Conservation (phyloP, 2,329 filamentous ascomycete genomes). For the Talaromyces sp. region DNA sequence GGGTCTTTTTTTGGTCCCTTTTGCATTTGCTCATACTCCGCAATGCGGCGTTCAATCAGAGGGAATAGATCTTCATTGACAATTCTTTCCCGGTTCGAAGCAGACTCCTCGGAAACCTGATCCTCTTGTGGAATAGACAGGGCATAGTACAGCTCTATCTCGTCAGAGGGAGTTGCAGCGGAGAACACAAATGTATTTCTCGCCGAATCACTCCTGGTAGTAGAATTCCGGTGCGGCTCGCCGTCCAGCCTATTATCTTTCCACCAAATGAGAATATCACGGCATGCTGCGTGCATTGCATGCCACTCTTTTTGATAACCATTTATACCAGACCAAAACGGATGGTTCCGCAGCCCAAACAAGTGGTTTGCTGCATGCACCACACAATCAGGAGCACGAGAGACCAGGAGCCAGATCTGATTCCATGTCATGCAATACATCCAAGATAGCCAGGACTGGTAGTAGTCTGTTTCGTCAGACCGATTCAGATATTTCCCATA, state of each 20-base stretch:
- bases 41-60: neutral
- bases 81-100: neutral
- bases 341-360: conserved; percentile 1
- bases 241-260: neutral
- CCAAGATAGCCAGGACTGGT: conserved; percentile 6
- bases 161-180: too few relatives aligned
- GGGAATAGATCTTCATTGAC: neutral
- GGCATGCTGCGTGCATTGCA: conserved; percentile 1
- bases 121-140: neutral
- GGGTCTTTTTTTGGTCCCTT: neutral
- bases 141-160: neutral
- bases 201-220: neutral
- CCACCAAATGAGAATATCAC: neutral
- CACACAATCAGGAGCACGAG: neutral
- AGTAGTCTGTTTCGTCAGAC: neutral
- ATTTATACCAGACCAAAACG: neutral
- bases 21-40: neutral
- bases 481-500: neutral
- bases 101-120: neutral
- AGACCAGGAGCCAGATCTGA: neutral
- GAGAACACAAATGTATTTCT: neutral
- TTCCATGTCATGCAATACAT: conserved; percentile 5
- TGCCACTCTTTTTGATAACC: neutral
- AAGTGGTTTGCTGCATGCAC: conserved; percentile 1
- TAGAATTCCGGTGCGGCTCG: neutral